Base-by-base conservation (phyloP, 768 basidiomycete species). In the Stropharia rugosoannulata region DNA sequence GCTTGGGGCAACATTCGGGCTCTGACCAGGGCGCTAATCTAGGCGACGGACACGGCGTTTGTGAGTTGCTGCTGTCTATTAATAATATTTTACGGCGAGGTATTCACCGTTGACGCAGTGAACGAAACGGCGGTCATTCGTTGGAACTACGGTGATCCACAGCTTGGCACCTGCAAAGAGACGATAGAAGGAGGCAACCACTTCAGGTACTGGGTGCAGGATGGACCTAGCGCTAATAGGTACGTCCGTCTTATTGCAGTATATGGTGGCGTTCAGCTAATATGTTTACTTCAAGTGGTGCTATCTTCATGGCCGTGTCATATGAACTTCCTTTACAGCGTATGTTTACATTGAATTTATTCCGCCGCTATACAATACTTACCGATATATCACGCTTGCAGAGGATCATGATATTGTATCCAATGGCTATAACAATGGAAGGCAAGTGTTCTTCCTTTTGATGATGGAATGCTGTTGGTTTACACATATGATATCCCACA, bases 171-270 rank as follows among this genome's bases (percentile, higher is more conserved):
- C 1, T 96, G 95, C 70, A 73, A 81, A 61, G 94, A 97, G 70
- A 90, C 91, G 2, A 80, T 95, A 40, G 66, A 90, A 61, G 94
- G 94, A 1, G 95, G 95, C 5, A 81, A 90, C 64, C 94, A 97
- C 66, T 83, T 94, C 66, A 82, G 94, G 39, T 95, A 94, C 68
- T 95, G 93, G 93, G 70, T 78, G 5, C 94, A 95, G 72, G 79
- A 90, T 56, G 93, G 92, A 0, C 58, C 72, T 11, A 27, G 68
- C 3, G 85, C 75, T 5, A 76, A 91, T 62, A 88, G 80, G 86
- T 84, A 50, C 43, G 79, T 64, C 29, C 13, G 10, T 32, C 3
- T 45, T 13, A 12, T 8, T 49, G 39, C 45, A 39, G 29, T 46
- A 49, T 22, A 6, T 36, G n/a, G 35, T 19, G 15, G 35, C 9